These are phyloP conservation scores for Physcomitrellopsis africana DNA, from an alignment of 225 moss, liverwort and hornwort genomes.

Conservation along the genomic window DNA sequence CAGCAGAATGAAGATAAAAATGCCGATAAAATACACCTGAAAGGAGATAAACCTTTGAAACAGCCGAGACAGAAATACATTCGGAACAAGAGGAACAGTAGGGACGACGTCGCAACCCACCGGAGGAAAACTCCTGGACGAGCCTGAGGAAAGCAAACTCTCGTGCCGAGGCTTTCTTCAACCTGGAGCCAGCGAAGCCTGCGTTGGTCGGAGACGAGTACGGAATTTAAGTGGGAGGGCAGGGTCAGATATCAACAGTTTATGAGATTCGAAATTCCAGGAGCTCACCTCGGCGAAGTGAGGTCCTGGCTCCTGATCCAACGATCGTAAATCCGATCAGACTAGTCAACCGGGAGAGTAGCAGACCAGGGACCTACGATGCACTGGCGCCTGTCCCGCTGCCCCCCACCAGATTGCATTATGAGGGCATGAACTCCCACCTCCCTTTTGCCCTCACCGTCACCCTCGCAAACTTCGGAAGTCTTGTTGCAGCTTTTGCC, in stretches of 20 bases:
- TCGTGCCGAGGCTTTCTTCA: neutral
- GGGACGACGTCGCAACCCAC: neutral
- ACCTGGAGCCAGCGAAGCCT: conserved; percentile 19
- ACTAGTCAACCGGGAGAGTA: conserved; percentile 10
- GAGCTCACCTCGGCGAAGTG: conserved; percentile 12
- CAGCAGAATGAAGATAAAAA: too few relatives aligned
- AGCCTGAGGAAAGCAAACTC: neutral
- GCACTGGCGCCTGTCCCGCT: neutral
- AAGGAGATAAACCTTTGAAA: too few relatives aligned
- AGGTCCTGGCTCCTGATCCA: conserved; percentile 3
- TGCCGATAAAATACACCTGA: too few relatives aligned
- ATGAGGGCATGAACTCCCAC: neutral
- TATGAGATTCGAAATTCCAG: conserved; percentile 33
- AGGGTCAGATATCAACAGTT: too few relatives aligned
- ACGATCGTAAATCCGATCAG: neutral
- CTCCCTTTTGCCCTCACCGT: too few relatives aligned
- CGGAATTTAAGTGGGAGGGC: neutral
- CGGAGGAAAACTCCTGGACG: neutral
- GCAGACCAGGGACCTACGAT: neutral
- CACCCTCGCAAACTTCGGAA: too few relatives aligned
- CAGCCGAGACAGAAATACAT: too few relatives aligned
- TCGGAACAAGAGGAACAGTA: neutral
- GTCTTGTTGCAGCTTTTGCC: too few relatives aligned
- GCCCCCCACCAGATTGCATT: neutral
- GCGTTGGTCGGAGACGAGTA: neutral